Conservation (phyloP, 169 alveolate species). For the Eimeria acervulina region DNA sequence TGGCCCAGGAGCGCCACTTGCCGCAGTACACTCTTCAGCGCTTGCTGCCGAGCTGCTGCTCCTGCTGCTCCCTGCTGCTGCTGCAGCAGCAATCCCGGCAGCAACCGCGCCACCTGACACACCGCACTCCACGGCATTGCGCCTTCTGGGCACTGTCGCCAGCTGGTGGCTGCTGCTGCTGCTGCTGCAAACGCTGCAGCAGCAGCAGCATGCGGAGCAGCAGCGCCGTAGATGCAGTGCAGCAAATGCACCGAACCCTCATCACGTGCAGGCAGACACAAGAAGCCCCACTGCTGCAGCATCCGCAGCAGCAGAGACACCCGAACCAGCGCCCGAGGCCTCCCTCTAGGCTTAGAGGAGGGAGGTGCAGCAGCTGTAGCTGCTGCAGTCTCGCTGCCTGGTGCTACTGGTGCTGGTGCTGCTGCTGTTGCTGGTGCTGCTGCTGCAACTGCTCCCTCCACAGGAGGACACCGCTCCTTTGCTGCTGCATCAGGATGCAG, state of each 20-base stretch:
- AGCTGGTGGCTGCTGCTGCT: slow-evolving; percentile 53
- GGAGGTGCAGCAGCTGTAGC: background rate
- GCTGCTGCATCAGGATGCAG: slow-evolving; percentile 53
- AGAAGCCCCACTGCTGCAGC: slow-evolving; percentile 48
- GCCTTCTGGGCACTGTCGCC: slow-evolving; percentile 44
- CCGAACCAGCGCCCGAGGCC: slow-evolving; percentile 31
- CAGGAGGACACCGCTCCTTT: background rate
- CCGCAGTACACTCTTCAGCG: background rate
- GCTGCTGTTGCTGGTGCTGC: background rate
- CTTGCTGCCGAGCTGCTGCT: background rate
- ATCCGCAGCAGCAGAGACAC: slow-evolving; percentile 54
- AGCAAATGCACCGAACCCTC: slow-evolving; percentile 2
- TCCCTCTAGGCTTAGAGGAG: background rate
- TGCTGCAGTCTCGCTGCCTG: background rate
- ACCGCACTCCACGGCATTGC: background rate
- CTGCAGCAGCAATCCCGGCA: slow-evolving; percentile 56
- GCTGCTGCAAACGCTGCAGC: slow-evolving; percentile 12
- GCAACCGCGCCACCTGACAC: background rate
- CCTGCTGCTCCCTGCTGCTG: slow-evolving; percentile 58
- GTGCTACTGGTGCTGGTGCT: background rate
- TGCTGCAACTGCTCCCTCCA: background rate
- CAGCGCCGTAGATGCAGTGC: background rate
- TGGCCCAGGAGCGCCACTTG: background rate
- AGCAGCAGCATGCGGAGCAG: slow-evolving; percentile 35
- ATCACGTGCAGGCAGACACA: slow-evolving; percentile 40